These are phyloP conservation scores for Neophaeococcomyces aloes DNA, from an alignment of 2,329 filamentous ascomycete species.

Conservation along the genomic window DNA sequence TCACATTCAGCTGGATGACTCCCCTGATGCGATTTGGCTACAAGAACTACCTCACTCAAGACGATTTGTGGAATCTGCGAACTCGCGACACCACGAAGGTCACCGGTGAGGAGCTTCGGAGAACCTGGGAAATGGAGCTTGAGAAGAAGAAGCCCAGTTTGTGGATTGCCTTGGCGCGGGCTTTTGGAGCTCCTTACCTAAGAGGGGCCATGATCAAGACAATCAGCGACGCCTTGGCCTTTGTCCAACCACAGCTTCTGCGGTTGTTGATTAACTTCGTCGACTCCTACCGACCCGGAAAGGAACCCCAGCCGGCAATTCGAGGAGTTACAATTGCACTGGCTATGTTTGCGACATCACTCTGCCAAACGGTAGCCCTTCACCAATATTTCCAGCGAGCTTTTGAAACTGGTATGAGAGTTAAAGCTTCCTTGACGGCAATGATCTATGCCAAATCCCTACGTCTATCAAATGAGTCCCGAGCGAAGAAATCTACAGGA, in stretches of 20 bases:
- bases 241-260: slow-evolving; percentile 82
- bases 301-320: slow-evolving; percentile 62
- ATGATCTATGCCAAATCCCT: slow-evolving; percentile 90
- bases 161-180: slow-evolving; percentile 74
- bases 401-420: slow-evolving; percentile 92
- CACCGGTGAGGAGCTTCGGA: slow-evolving; percentile 60
- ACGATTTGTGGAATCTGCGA: slow-evolving; percentile 88
- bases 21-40: slow-evolving; percentile 95
- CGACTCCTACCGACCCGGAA: slow-evolving; percentile 55
- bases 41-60: slow-evolving; percentile 79
- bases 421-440: slow-evolving; percentile 81
- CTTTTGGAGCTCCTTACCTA: slow-evolving; percentile 76
- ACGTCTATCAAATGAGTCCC: slow-evolving; percentile 82
- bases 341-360: slow-evolving; percentile 81
- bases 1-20: slow-evolving; percentile 98
- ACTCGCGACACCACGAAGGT: slow-evolving; percentile 66
- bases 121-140: slow-evolving; percentile 67
- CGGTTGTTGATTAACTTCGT: slow-evolving; percentile 76
- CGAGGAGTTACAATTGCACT: slow-evolving; percentile 79
- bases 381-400: slow-evolving; percentile 96
- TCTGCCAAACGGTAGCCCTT: slow-evolving; percentile 76
- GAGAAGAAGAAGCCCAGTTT: slow-evolving; percentile 65
- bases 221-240: slow-evolving; percentile 75
- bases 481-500: slow-evolving; percentile 78
- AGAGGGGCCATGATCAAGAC: slow-evolving; percentile 77